These are phyloP conservation scores for Diaporthe nobilis DNA, from an alignment of 2,329 filamentous ascomycete species.

Conservation along the genomic window DNA sequence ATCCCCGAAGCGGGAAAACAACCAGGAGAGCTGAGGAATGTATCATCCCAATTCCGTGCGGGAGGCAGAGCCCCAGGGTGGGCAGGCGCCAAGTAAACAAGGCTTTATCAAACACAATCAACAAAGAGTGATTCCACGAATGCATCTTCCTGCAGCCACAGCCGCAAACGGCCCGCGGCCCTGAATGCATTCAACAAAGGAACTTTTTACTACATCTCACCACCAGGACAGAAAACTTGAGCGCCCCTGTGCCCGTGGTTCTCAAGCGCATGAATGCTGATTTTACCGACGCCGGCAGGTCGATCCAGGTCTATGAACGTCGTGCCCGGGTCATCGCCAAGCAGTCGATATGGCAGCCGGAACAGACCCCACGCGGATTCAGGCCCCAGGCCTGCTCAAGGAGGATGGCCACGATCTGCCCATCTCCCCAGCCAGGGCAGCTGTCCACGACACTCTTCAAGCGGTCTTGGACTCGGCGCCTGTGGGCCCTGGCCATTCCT, in stretches of 20 bases:
- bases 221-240: not conserved
- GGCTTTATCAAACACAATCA: not conserved
- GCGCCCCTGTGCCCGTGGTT: not conserved
- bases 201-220: slow-evolving; percentile 6
- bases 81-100: not conserved
- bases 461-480: not conserved
- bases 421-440: not conserved
- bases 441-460: not conserved
- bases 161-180: not conserved
- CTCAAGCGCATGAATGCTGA: not conserved
- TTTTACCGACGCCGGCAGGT: not conserved
- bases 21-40: not conserved
- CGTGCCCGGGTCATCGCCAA: not conserved
- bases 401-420: not conserved
- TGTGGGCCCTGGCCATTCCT: not conserved
- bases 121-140: not conserved
- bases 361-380: not conserved
- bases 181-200: slow-evolving; percentile 4
- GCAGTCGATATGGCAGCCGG: not conserved
- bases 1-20: not conserved
- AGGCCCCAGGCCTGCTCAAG: not conserved
- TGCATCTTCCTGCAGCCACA: not conserved
- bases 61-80: not conserved
- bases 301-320: not conserved
- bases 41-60: not conserved